Evolutionary conservation across 768 basidiomycete species (phyloP).

Genomic region (Pleurotus cornucopiae): DNA sequence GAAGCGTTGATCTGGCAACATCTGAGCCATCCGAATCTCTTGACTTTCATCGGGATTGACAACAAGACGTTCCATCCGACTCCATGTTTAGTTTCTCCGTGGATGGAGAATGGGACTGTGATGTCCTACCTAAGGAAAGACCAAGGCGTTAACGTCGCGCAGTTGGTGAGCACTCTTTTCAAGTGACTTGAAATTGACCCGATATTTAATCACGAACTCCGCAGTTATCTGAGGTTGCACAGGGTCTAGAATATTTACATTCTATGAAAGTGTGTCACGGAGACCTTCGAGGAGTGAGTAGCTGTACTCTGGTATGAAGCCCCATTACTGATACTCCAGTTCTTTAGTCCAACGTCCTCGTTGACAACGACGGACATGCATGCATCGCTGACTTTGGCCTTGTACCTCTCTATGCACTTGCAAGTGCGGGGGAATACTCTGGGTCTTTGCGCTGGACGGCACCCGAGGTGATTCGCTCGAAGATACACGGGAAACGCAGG

Average conservation of each 20-base stretch:
- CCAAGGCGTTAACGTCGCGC: neutral
- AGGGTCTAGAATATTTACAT: slow-evolving; percentile 3
- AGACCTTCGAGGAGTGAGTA: slow-evolving; percentile 3
- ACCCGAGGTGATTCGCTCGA: neutral
- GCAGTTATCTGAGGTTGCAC: slow-evolving; percentile 1
- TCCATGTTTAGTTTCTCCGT: slow-evolving; percentile 3
- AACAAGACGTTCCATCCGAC: neutral
- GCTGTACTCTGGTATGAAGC: neutral
- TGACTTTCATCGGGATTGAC: slow-evolving; percentile 4
- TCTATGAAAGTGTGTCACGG: neutral
- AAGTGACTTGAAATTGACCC: neutral
- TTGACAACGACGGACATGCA: slow-evolving; percentile 5
- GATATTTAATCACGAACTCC: neutral
- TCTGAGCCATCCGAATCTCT: slow-evolving; percentile 4
- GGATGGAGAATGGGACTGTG: neutral
- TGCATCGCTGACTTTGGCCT: slow-evolving; percentile 6
- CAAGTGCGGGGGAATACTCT: neutral
- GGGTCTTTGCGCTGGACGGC: neutral
- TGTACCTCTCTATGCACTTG: neutral
- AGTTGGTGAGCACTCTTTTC: neutral
- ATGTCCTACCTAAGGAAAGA: neutral
- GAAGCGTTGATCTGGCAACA: slow-evolving; percentile 4
- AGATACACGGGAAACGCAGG: neutral
- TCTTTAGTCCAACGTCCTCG: neutral
- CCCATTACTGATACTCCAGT: neutral